phyloP scores from a whole-genome alignment of 305 asterid genomes.

The Ilex paraguariensis region DNA sequence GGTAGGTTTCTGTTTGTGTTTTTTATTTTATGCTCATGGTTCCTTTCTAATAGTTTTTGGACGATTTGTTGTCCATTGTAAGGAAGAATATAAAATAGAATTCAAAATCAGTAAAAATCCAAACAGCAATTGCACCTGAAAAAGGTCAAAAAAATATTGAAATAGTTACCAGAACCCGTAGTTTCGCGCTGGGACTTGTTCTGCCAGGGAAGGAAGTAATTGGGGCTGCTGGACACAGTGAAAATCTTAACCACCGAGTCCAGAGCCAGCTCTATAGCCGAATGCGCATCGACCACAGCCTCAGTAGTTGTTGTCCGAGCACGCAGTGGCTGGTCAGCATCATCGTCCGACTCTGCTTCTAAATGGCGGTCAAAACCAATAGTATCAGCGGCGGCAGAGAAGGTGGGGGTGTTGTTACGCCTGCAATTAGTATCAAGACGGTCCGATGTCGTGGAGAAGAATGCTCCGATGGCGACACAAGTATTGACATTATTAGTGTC shows the following conservation, averaged over 20 bases:
- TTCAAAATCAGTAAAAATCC: neutral
- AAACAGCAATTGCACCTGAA: neutral
- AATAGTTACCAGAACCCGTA: slow-evolving; percentile 78
- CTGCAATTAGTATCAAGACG: too few relatives aligned
- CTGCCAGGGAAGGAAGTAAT: slow-evolving; percentile 92
- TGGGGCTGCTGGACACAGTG: slow-evolving; percentile 82
- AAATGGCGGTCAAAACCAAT: too few relatives aligned
- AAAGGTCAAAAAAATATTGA: neutral
- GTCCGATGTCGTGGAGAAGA: too few relatives aligned
- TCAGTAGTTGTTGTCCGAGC: neutral
- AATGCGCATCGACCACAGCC: slow-evolving; percentile 41
- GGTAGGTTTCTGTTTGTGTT: too few relatives aligned
- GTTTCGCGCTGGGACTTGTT: slow-evolving; percentile 93
- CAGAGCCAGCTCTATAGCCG: slow-evolving; percentile 78
- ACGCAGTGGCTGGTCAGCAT: too few relatives aligned
- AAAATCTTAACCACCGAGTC: slow-evolving; percentile 93
- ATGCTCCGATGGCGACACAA: too few relatives aligned
- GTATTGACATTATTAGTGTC: too few relatives aligned
- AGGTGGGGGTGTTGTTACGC: too few relatives aligned
- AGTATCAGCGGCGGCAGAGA: too few relatives aligned
- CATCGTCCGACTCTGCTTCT: too few relatives aligned
- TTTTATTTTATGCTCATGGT: too few relatives aligned
- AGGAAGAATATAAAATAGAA: neutral
- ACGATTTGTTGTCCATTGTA: neutral
- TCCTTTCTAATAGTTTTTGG: too few relatives aligned